phyloP scores from a whole-genome alignment of 257 asterid species.

The Jasminum sambac region DNA sequence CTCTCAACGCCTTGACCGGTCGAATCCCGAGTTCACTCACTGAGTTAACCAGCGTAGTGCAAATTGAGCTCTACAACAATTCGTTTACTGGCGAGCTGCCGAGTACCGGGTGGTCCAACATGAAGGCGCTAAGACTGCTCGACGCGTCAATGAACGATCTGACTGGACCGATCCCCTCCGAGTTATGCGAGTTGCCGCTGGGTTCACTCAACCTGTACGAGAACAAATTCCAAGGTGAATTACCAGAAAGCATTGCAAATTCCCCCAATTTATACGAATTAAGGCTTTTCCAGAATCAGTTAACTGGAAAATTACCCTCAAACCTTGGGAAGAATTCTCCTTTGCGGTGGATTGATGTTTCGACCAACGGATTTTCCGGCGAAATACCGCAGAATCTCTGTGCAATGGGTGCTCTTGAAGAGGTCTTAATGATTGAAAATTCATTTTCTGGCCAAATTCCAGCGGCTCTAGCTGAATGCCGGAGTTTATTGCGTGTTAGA shows the following conservation, averaged over 20 bases:
- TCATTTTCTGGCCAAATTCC: slow-evolving; percentile 79
- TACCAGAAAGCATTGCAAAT: slow-evolving; percentile 64
- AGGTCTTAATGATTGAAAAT: slow-evolving; percentile 63
- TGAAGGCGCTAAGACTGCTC: slow-evolving; percentile 72
- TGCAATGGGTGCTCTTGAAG: slow-evolving; percentile 57
- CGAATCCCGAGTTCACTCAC: slow-evolving; percentile 68
- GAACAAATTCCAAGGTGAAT: slow-evolving; percentile 63
- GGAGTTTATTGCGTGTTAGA: slow-evolving; percentile 74
- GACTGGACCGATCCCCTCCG: slow-evolving; percentile 73
- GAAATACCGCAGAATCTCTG: slow-evolving; percentile 67
- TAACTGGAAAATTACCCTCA: slow-evolving; percentile 60
- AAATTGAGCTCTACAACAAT: slow-evolving; percentile 89
- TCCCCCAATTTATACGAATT: slow-evolving; percentile 81
- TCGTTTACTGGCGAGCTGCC: slow-evolving; percentile 81
- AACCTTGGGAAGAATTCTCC: slow-evolving; percentile 78
- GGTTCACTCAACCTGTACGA: slow-evolving; percentile 91
- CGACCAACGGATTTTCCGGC: slow-evolving; percentile 72
- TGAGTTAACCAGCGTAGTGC: slow-evolving; percentile 61
- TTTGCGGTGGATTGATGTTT: slow-evolving; percentile 78
- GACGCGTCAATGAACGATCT: slow-evolving; percentile 88
- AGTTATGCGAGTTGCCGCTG: slow-evolving; percentile 77
- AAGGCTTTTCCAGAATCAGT: slow-evolving; percentile 71
- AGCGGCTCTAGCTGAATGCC: slow-evolving; percentile 61
- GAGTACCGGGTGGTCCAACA: slow-evolving; percentile 71
- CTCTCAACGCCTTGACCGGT: slow-evolving; percentile 67